phyloP scores from a whole-genome alignment of 257 asterid genomes.

The Solanum virginianum region DNA sequence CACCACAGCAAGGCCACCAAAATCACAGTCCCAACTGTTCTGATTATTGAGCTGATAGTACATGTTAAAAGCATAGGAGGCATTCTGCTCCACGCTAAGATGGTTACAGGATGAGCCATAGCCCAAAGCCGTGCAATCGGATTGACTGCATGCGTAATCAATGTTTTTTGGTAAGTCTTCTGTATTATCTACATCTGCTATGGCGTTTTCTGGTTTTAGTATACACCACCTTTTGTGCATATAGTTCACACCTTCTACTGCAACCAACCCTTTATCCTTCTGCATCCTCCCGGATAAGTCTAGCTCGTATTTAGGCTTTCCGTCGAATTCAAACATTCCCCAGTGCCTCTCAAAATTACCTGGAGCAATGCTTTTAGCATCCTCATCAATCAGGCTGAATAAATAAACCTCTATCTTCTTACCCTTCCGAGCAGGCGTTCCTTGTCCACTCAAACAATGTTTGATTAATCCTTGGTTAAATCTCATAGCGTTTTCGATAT shows the following conservation, averaged over 20 bases:
- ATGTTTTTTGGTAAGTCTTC: neutral
- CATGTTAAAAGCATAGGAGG: neutral
- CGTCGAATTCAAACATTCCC: constrained; percentile 18
- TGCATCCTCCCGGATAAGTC: constrained; percentile 4
- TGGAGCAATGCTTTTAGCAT: constrained; percentile 8
- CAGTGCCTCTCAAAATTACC: constrained; percentile 14
- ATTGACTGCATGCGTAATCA: neutral
- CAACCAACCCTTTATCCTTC: constrained; percentile 9
- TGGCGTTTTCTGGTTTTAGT: neutral
- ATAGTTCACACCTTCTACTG: constrained; percentile 8
- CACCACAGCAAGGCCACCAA: neutral
- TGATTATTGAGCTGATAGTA: neutral
- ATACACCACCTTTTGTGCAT: constrained; percentile 14
- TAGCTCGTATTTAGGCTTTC: constrained; percentile 13
- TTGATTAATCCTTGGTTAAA: constrained; percentile 19
- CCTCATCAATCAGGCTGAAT: constrained; percentile 22
- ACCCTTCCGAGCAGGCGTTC: constrained; percentile 16
- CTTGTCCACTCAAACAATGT: constrained; percentile 11
- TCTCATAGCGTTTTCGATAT: constrained; percentile 3
- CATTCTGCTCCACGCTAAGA: neutral
- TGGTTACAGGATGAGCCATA: neutral
- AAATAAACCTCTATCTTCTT: constrained; percentile 9
- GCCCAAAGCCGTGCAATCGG: neutral
- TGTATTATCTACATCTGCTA: neutral
- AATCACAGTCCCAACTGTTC: neutral